Conservation (phyloP, 495 filamentous ascomycete species). For the Trichoderma reesei region DNA sequence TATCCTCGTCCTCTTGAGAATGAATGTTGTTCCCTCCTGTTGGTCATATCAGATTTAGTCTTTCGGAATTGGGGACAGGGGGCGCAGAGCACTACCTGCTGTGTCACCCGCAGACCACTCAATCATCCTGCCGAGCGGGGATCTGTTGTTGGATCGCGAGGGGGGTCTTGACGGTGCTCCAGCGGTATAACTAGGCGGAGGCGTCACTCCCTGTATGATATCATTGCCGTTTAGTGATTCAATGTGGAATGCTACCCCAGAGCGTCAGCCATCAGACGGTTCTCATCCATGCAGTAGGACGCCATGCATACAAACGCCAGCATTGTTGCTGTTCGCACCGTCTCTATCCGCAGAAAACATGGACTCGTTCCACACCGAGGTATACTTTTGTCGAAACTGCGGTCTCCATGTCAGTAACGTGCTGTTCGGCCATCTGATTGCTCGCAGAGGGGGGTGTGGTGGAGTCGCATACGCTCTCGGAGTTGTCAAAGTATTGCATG, state of each 20-base stretch:
- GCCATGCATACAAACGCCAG: conserved; percentile 21
- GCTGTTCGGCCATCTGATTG: neutral
- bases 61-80: conserved; percentile 11
- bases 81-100: conserved; percentile 19
- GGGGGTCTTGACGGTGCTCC: conserved; percentile 58
- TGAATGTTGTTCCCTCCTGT: conserved; percentile 20
- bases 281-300: neutral
- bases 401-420: neutral
- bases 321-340: conserved; percentile 22
- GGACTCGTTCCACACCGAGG: conserved; percentile 34
- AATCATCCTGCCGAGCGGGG: conserved; percentile 32
- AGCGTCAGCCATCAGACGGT: conserved; percentile 14
- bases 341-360: conserved; percentile 36
- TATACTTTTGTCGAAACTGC: conserved; percentile 26
- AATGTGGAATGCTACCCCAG: conserved; percentile 44
- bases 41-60: conserved; percentile 11
- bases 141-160: conserved; percentile 49
- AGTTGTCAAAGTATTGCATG: conserved; percentile 35
- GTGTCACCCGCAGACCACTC: conserved; percentile 24
- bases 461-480: conserved; percentile 26
- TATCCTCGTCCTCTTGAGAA: conserved; percentile 45
- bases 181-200: conserved; percentile 24
- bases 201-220: conserved; percentile 31
- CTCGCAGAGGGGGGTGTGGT: neutral
- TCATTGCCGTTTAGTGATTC: conserved; percentile 40